These are phyloP conservation scores for Penicillium sp. DNA, from an alignment of 2,329 filamentous ascomycete genomes.

Conservation along the genomic window DNA sequence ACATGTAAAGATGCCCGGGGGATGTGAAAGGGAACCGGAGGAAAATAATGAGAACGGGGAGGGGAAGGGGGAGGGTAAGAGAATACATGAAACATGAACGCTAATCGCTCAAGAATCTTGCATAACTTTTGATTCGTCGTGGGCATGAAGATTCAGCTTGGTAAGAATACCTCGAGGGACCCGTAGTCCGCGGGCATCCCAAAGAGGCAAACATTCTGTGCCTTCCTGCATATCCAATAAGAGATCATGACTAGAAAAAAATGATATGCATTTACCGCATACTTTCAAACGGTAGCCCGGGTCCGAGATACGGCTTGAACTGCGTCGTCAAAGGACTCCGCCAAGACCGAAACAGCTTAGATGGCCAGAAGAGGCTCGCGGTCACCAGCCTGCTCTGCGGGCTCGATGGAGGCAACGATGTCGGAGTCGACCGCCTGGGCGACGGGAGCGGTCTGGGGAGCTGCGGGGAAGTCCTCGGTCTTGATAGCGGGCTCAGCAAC, in stretches of 20 bases:
- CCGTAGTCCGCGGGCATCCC: constrained; percentile 4
- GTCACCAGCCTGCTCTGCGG: constrained; percentile 30
- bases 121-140: constrained; percentile 14
- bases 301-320: not conserved
- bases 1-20: constrained; percentile 10
- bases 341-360: constrained; percentile 14
- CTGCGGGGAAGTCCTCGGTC: constrained; percentile 54
- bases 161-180: constrained; percentile 12
- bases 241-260: constrained; percentile 6
- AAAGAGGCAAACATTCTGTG: constrained; percentile 2
- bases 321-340: not conserved
- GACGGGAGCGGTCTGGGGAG: constrained; percentile 42
- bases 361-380: constrained; percentile 38
- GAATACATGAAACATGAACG: constrained; percentile 13
- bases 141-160: constrained; percentile 4
- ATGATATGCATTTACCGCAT: constrained; percentile 6
- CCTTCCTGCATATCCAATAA: constrained; percentile 14
- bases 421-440: constrained; percentile 24
- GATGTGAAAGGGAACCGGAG: constrained; percentile 5
- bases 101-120: constrained; percentile 18
- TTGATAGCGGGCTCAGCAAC: constrained; percentile 43
- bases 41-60: not conserved
- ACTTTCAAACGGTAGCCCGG: not conserved
- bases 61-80: constrained; percentile 4
- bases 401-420: constrained; percentile 25